Base-by-base conservation (phyloP, 345 rosid species). In the Triadica sebifera region DNA sequence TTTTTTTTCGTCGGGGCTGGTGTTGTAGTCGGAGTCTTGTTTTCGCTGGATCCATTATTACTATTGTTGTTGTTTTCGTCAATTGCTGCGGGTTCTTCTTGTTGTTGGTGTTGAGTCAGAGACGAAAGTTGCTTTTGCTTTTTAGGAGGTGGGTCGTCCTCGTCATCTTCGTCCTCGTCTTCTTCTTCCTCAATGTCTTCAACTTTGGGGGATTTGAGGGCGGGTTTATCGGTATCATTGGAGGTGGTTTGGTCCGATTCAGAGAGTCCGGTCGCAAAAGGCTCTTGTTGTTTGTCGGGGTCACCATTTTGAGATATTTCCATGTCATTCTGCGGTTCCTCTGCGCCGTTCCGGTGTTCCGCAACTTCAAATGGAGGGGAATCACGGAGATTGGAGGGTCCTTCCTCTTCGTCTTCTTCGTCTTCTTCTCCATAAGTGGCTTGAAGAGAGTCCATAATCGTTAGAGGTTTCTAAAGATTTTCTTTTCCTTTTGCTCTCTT, bases 211-310 rank as follows among this genome's bases (percentile, higher is more conserved):
- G 91, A 81, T 34, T 70, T 78, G 2, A 77, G 65, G 2, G 70
- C 71, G 24, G 49, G 79, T 67, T 86, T 91, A 79, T 88, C 89
- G 56, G 86, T 81, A 67, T 90, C 98, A 45, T 89, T 88, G 55
- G 97, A 90, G 38, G 94, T 88, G 11, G 91, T 80, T 0, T 85
- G 90, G 76, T 80, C 86, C 29, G 89, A 92, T 68, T 87, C 97
- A 12, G 93, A 90, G 29, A 84, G 66, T 9, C 75, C 79, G 53
- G 84, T 58, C 24, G 59, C 70, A 58, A 71, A 65, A 17, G 55
- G 20, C n/a, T 70, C 82, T 22, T 70, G 78, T 0, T 74, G 45
- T 22, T 84, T 80, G 24, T 81, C 15, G 7, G 29, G 41, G 19
- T 61, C 78, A 15, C 46, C 55, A 52, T 79, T 79, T 57, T 63